These are phyloP conservation scores for Termitomyces eurrhizus DNA, from an alignment of 768 basidiomycete genomes.

Conservation along the genomic window DNA sequence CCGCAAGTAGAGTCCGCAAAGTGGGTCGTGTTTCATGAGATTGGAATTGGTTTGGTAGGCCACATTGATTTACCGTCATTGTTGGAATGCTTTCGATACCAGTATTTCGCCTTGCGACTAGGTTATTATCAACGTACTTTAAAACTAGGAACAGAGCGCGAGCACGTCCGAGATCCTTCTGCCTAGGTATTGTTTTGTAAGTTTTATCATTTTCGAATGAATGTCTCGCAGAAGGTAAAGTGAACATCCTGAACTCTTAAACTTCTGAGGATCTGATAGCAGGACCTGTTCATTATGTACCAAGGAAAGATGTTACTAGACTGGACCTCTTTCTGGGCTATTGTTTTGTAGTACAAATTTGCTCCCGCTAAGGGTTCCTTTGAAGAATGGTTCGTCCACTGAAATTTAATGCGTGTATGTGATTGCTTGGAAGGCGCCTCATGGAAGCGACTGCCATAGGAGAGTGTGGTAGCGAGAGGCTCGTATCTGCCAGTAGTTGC, in stretches of 20 bases:
- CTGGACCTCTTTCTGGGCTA: background rate
- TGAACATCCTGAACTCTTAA: background rate
- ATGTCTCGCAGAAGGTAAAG: background rate
- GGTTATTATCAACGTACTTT: background rate
- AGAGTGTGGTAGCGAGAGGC: background rate
- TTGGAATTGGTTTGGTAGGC: background rate
- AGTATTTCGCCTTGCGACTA: too few species aligned
- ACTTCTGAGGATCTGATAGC: background rate
- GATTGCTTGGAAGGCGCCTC: background rate
- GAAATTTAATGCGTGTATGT: background rate
- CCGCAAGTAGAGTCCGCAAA: background rate
- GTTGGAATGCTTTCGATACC: background rate
- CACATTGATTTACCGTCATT: background rate
- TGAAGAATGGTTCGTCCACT: background rate
- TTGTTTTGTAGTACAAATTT: background rate
- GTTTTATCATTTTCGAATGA: background rate
- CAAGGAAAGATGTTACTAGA: background rate
- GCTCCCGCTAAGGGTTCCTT: background rate
- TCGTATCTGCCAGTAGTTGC: background rate
- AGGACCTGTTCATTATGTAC: background rate
- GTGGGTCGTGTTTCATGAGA: background rate
- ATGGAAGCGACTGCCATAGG: background rate
- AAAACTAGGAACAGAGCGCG: too few species aligned
- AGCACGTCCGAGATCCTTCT: background rate
- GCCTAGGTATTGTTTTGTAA: background rate